A percentile compares a stretch with the other conserved stretches of the same genome.
Conservation (phyloP, 1,284 basidiomycete genomes). For the Fomitopsis betulina region DNA sequence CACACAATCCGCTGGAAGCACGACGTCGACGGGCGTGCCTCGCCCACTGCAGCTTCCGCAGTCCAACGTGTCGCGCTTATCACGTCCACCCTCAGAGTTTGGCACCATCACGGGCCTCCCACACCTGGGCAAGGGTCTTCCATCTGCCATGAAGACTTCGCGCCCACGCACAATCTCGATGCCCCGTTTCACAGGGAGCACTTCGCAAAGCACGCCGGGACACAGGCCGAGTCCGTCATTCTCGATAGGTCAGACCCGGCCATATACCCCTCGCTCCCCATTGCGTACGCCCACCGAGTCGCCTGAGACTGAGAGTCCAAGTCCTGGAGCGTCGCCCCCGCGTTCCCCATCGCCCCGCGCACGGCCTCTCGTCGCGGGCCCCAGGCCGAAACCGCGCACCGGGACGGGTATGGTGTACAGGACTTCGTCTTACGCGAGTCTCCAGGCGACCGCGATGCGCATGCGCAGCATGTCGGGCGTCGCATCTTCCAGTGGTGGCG, state of each 20-base stretch:
- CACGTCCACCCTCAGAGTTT: constrained; percentile 1
- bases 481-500: constrained; percentile 12
- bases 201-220: not conserved
- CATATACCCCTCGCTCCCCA: not conserved
- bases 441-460: constrained; percentile 16
- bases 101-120: not conserved
- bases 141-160: not conserved
- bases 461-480: constrained; percentile 16
- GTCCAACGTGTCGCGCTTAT: constrained; percentile 7
- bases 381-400: constrained; percentile 22
- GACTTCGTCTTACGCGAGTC: constrained; percentile 22
- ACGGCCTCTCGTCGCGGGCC: constrained; percentile 7
- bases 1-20: constrained; percentile 12
- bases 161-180: constrained; percentile 17
- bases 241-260: not conserved
- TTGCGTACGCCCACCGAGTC: not conserved
- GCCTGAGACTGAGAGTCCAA: not conserved
- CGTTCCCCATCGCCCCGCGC: constrained; percentile 1
- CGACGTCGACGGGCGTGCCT: constrained; percentile 13
- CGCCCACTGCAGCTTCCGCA: constrained; percentile 19
- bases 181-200: constrained; percentile 9
- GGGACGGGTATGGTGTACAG: constrained; percentile 29
- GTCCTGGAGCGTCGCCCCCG: not conserved
- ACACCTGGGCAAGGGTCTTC: not conserved
- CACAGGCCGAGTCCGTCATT: not conserved